Base-by-base conservation (phyloP, 2,329 filamentous ascomycete genomes). In the Drechmeria coniospora region DNA sequence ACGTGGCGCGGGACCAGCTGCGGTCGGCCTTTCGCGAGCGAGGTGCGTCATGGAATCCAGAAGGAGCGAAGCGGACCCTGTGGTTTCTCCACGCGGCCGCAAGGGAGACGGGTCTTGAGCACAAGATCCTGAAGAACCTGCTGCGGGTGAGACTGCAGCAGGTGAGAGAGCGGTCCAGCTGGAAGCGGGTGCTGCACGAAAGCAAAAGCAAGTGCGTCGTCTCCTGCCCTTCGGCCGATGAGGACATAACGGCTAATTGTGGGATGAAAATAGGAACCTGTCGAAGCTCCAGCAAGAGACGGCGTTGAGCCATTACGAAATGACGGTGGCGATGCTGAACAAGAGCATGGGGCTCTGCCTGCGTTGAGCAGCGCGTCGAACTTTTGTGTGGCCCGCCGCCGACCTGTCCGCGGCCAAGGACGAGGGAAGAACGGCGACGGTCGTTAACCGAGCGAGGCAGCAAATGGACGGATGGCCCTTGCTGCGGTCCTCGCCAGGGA, bases 291-390 rank as follows among this genome's bases (percentile, higher is more conserved):
- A 44, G 23, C 34, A 40, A 17, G 26, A 34, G 15, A 42, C 44
- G 27, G 51, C 61, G 6, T 75, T 64, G 45, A 56, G 62, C 25
- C 67, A 77, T 40, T 81, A 79, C 45, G 66, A 82, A 29, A 68
- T 68, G 54, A 81, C 75, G 6, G 47, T 86, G 26, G 63, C 61
- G 12, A 79, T 79, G 76, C 57, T 86, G 30, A 84, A 86, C 43
- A 70, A 76, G 45, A 74, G 63, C 6, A 74, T 84, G 74, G 67
- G 68, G 1, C 45, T 81, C 23, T 79, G 74, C 43, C 46, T 77
- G 32, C 61, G 67, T 32, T 70, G 47, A 56, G 11, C 18, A 15
- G 11, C 4, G 18, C 7, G 18, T n/a, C n/a, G n/a, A n/a, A 2
- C 16, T 22, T 10, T 6, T 14, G 16, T 26, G 18, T 10, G 3